phyloP scores from a whole-genome alignment of 495 filamentous ascomycete species.

The Penicillium daleae region DNA sequence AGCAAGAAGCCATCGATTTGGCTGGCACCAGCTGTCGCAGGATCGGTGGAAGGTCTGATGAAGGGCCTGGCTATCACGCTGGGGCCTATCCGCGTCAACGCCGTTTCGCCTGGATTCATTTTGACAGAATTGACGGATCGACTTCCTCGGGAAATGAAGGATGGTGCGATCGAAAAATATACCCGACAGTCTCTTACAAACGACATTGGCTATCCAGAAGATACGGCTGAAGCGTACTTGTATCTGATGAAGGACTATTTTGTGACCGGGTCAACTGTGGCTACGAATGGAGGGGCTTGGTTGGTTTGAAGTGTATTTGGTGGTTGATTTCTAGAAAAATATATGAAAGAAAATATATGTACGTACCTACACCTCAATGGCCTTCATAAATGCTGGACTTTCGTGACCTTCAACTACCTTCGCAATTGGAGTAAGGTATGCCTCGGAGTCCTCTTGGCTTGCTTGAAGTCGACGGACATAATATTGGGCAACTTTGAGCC shows the following conservation, averaged over 20 bases:
- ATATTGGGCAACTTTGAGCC: conserved; percentile 59
- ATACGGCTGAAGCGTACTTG: conserved; percentile 67
- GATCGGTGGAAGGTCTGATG: conserved; percentile 45
- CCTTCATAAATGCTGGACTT: conserved; percentile 51
- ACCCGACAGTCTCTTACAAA: conserved; percentile 43
- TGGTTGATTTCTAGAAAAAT: neutral
- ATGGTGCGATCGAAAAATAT: conserved; percentile 28
- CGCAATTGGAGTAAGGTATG: conserved; percentile 52
- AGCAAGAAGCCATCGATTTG: conserved; percentile 47
- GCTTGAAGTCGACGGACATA: conserved; percentile 56
- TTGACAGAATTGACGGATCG: conserved; percentile 54
- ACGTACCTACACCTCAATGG: conserved; percentile 28
- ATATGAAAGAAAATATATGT: neutral
- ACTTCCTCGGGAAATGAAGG: conserved; percentile 29
- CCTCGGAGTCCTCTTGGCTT: conserved; percentile 36
- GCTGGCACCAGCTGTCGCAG: conserved; percentile 45
- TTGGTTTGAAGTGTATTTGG: conserved; percentile 12
- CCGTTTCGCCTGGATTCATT: conserved; percentile 58
- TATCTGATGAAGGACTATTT: conserved; percentile 65
- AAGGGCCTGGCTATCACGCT: conserved; percentile 60
- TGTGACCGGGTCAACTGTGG: conserved; percentile 51
- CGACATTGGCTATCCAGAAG: conserved; percentile 53
- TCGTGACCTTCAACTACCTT: conserved; percentile 59
- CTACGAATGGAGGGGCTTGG: conserved; percentile 41
- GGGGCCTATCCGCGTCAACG: conserved; percentile 62